Evolutionary conservation across 2,329 filamentous ascomycete species (phyloP).

Genomic region (Achaetomium macrosporum): DNA sequence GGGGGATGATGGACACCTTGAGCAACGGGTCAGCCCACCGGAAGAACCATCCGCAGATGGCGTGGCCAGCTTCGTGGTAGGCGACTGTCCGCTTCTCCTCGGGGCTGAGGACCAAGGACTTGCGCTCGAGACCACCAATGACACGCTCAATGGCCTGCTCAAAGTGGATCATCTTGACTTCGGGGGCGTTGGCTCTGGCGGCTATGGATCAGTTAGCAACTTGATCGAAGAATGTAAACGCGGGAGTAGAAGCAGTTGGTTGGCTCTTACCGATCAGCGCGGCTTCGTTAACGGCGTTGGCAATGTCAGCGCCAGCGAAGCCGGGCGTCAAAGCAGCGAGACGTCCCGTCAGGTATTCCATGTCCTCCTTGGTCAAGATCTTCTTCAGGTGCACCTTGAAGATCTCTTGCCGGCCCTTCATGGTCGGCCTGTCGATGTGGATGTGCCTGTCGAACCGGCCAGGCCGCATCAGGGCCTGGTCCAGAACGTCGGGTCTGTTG

Average conservation of each 20-base stretch:
- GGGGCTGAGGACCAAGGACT: constrained; percentile 86
- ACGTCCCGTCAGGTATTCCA: constrained; percentile 80
- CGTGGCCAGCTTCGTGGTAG: constrained; percentile 78
- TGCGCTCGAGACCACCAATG: constrained; percentile 93
- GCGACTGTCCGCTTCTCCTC: constrained; percentile 71
- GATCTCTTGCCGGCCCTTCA: constrained; percentile 94
- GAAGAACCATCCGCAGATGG: constrained; percentile 98
- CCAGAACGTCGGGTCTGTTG: constrained; percentile 88
- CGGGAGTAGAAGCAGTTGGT: neutral
- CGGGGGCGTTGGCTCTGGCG: constrained; percentile 73
- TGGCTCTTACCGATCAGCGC: constrained; percentile 76
- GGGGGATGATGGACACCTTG: constrained; percentile 97
- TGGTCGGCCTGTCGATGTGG: constrained; percentile 87
- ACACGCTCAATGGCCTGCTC: constrained; percentile 97
- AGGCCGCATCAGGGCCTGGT: constrained; percentile 92
- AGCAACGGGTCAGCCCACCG: constrained; percentile 92
- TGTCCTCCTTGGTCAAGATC: constrained; percentile 87
- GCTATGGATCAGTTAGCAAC: constrained; percentile 58
- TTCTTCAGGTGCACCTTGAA: constrained; percentile 92
- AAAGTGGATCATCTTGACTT: constrained; percentile 84
- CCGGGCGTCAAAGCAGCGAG: constrained; percentile 89
- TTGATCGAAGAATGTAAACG: too few species aligned
- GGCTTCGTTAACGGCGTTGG: constrained; percentile 97
- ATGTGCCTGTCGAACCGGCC: constrained; percentile 98
- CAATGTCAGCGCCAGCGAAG: constrained; percentile 96